Base-by-base conservation (phyloP, 495 filamentous ascomycete species). In the Aspergillus homomorphus region DNA sequence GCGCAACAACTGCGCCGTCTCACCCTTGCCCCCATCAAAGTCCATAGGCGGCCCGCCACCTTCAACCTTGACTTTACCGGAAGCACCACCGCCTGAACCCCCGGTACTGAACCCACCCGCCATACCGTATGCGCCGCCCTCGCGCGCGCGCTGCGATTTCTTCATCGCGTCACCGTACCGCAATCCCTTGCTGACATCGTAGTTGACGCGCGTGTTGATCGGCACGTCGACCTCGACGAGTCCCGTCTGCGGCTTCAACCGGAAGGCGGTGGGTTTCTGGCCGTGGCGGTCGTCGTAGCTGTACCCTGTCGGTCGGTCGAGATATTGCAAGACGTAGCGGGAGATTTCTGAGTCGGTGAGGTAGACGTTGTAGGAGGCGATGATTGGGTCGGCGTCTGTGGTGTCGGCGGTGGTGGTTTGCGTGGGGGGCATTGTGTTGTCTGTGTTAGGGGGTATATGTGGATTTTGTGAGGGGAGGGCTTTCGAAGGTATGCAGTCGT, bases 181-280 rank as follows among this genome's bases (percentile, higher is more conserved):
- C 19, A 86, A 57, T 9, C 84, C 89, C 64, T 86, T 86, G 53
- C 71, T 77, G 52, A 80, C 74, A 69, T 92, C 84, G 68, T 88
- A 93, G 59, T 84, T 83, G 4, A 66, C 59, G 16, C 76, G 71
- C 19, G 82, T 82, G 68, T 85, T 80, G 50, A 92, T 75, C 1
- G 87, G 85, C 9, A 90, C 77, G 52, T 93, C 89, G 6, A 91
- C 66, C 65, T 93, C 89, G n/a, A 92, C 73, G 53, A 89, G 76
- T 0, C 88, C 89, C 1, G 84, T 78, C 28, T 79, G 70, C 0
- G 82, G 80, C 69, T 93, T 93, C 62, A 89, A 76, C 28, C 88
- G 84, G 33, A 91, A 66, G 10, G 77, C 76, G 2, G 79, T 60
- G 0, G 89, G 89, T 54, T 83, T 80, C 12, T 82, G 77, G 6